Conservation (phyloP, 768 basidiomycete species). For the Russula earlei region DNA sequence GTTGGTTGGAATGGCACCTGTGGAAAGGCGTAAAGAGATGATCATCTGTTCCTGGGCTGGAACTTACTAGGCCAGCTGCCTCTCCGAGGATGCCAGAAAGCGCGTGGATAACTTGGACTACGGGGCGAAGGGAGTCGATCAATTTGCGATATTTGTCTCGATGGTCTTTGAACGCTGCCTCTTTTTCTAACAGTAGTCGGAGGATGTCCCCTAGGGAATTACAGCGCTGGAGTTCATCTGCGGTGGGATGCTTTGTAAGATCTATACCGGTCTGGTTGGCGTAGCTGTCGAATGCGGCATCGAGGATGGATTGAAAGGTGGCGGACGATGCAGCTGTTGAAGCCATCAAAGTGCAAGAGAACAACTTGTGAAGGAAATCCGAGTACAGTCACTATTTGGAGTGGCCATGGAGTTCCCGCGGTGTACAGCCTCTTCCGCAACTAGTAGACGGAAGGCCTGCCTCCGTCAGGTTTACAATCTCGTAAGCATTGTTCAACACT, state of each 20-base stretch:
- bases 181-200: neutral
- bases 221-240: neutral
- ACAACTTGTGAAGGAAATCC: too few species aligned
- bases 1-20: neutral
- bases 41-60: too few species aligned
- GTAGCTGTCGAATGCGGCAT: neutral
- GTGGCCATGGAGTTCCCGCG: too few species aligned
- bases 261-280: neutral
- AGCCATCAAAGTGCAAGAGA: neutral
- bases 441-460: too few species aligned
- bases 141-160: neutral
- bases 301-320: neutral
- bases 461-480: too few species aligned
- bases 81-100: neutral
- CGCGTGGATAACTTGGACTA: neutral
- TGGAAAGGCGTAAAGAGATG: neutral
- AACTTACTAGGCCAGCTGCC: slow-evolving; percentile 21
- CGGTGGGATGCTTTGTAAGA: neutral
- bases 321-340: neutral
- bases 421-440: too few species aligned
- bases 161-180: neutral
- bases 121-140: neutral
- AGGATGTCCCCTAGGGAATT: neutral
- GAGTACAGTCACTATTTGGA: too few species aligned
- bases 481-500: too few species aligned